Conservation (phyloP, 179 eudicot genomes). For the Sideroxylon spinosum region DNA sequence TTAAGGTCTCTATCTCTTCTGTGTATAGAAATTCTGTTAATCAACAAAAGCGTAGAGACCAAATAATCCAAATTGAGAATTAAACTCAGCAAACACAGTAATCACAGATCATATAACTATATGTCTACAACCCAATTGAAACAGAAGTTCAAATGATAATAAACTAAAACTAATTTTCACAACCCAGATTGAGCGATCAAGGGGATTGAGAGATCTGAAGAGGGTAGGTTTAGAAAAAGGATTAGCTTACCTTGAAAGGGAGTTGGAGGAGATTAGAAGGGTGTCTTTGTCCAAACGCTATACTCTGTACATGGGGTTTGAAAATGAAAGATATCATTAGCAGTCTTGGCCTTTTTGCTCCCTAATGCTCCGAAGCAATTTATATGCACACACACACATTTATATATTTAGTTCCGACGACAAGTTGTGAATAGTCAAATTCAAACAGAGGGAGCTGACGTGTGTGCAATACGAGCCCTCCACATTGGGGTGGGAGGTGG, state of each 20-base stretch:
- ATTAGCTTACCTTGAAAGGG: not conserved
- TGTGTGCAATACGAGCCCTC: too few species aligned
- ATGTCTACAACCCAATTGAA: not conserved
- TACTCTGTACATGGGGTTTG: not conserved
- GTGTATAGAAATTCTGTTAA: not conserved
- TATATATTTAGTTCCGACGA: too few species aligned
- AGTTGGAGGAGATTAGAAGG: not conserved
- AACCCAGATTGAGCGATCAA: not conserved
- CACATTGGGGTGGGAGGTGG: too few species aligned
- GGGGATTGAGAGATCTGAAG: not conserved
- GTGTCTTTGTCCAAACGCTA: not conserved
- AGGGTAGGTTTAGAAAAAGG: too few species aligned
- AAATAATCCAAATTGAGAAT: not conserved
- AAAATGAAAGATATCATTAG: not conserved
- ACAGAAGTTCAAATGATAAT: not conserved
- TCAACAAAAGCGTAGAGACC: not conserved
- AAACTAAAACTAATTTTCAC: not conserved
- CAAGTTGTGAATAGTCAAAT: too few species aligned
- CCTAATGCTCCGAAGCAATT: too few species aligned
- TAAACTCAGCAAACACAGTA: not conserved
- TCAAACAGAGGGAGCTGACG: too few species aligned
- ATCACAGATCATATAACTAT: too few species aligned
- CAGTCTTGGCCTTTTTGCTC: too few species aligned
- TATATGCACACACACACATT: too few species aligned
- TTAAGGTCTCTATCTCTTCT: not conserved